Evolutionary conservation across 805 yeast genomes (phyloP).

Genomic region (Candida loeiensis): DNA sequence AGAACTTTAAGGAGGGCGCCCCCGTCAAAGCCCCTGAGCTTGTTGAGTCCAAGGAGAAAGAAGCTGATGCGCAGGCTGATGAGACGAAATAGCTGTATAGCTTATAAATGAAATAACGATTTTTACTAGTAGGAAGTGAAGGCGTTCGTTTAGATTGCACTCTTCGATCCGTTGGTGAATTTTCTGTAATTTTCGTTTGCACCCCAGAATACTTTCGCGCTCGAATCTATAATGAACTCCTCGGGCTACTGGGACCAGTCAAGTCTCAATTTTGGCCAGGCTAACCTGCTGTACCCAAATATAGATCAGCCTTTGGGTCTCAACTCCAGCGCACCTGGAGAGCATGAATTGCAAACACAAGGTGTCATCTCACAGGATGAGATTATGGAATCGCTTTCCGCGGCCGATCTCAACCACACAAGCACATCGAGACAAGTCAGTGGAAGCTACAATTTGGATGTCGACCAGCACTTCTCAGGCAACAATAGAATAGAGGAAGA

Average conservation of each 20-base stretch:
- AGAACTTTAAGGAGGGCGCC: neutral
- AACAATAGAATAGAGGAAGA: conserved; percentile 8
- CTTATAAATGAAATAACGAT: neutral
- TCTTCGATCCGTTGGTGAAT: too few species aligned
- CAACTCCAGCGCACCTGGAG: conserved; percentile 4
- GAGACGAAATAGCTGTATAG: neutral
- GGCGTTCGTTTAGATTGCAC: too few species aligned
- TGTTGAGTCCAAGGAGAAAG: neutral
- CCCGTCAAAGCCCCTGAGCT: too few species aligned
- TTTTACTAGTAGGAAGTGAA: neutral
- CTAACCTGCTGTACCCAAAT: conserved; percentile 7
- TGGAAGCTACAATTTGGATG: conserved; percentile 12
- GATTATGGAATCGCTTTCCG: conserved; percentile 26
- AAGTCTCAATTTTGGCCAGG: conserved; percentile 7
- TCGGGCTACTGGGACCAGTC: conserved; percentile 27
- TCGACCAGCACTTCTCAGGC: conserved; percentile 11
- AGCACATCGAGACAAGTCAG: conserved; percentile 1
- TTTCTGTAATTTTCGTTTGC: too few species aligned
- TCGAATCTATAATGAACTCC: conserved; percentile 18
- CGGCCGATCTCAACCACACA: conserved; percentile 2
- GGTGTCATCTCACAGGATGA: conserved; percentile 28
- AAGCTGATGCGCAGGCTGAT: neutral
- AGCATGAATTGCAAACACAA: conserved; percentile 27
- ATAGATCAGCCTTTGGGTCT: neutral
- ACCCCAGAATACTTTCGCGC: too few species aligned